Evolutionary conservation across 805 yeast genomes (phyloP).

Genomic region (Cyberlindnera meyerae): DNA sequence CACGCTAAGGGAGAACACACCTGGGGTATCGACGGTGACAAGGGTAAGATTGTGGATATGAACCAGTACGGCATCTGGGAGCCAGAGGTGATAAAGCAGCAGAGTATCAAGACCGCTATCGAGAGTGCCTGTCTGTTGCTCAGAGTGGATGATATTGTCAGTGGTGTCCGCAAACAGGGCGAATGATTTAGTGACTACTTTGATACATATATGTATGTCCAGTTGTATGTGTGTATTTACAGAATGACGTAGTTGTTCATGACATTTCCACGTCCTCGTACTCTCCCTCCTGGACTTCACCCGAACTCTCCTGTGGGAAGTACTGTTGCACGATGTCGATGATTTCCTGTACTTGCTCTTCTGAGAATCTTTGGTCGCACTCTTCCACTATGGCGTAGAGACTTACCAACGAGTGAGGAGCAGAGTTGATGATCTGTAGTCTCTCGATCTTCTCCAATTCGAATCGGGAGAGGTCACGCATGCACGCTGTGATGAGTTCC

Average conservation of each 20-base stretch:
- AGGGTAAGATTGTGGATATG: slow-evolving; percentile 94
- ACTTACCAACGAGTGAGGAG: slow-evolving; percentile 77
- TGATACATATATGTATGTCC: no score
- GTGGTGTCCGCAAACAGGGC: slow-evolving; percentile 73
- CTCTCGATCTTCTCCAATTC: slow-evolving; percentile 77
- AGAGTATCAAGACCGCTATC: slow-evolving; percentile 94
- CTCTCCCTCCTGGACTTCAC: slow-evolving; percentile 11
- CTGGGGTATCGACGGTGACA: slow-evolving; percentile 91
- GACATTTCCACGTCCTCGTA: slow-evolving; percentile 5
- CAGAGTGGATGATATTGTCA: slow-evolving; percentile 96
- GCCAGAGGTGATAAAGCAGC: slow-evolving; percentile 97
- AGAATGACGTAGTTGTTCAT: no score
- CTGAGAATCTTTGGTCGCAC: slow-evolving; percentile 81
- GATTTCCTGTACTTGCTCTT: slow-evolving; percentile 56
- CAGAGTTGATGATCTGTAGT: slow-evolving; percentile 73
- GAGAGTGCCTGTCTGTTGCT: slow-evolving; percentile 93
- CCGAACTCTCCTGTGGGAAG: slow-evolving; percentile 36
- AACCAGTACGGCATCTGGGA: slow-evolving; percentile 96
- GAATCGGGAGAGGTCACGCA: slow-evolving; percentile 32
- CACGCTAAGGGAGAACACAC: slow-evolving; percentile 88
- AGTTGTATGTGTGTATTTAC: no score
- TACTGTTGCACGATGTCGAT: slow-evolving; percentile 49
- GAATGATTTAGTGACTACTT: slow-evolving; percentile 15
- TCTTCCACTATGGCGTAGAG: slow-evolving; percentile 83
- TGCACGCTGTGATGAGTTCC: slow-evolving; percentile 26